Base-by-base conservation (phyloP, 2,329 filamentous ascomycete genomes). In the Hirsutella minnesotensis region DNA sequence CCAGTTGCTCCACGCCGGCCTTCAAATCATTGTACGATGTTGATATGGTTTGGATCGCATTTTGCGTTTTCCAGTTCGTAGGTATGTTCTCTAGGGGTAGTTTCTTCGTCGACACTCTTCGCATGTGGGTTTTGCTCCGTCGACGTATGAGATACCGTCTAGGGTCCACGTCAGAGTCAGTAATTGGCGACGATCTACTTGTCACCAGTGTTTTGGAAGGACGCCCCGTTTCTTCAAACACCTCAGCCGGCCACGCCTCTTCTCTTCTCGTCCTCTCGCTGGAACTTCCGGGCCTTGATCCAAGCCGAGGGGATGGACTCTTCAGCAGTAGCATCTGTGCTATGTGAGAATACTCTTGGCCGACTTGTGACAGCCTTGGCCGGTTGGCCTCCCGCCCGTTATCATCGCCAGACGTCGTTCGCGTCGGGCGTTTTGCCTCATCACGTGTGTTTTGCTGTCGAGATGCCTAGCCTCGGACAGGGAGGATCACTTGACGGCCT, bases 1-100 rank as follows among this genome's bases (percentile, higher is more conserved):
- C n/a, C n/a, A n/a, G n/a, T n/a, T n/a, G n/a, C n/a, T n/a, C n/a
- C n/a, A n/a, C n/a, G n/a, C n/a, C n/a, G n/a, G 4, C 20, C n/a
- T 36, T 43, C 38, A 30, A 51, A 40, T n/a, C 47, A 40, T 12
- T 43, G 30, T 16, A 20, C 8, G 9, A 34, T n/a, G 31, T 12
- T n/a, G 34, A 24, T 4, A 46, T 38, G 20, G 16, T 22, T 18
- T 35, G 48, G 41, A 38, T 40, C 37, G 24, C 48, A 16, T 13
- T 29, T 27, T 49, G 47, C 8, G 51, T 53, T 36, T 47, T 35
- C 22, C 51, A 39, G 4, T 41, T 34, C 21, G 12, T 40, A 18
- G 57, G 46, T n/a, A 52, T 51, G 21, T 37, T 50, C 45, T 58
- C 58, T 8, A 60, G 44, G 9, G 55, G 53, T 29, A 58, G 46